phyloP scores from a whole-genome alignment of 2,329 filamentous ascomycete species.

The Monosporascus sp. region DNA sequence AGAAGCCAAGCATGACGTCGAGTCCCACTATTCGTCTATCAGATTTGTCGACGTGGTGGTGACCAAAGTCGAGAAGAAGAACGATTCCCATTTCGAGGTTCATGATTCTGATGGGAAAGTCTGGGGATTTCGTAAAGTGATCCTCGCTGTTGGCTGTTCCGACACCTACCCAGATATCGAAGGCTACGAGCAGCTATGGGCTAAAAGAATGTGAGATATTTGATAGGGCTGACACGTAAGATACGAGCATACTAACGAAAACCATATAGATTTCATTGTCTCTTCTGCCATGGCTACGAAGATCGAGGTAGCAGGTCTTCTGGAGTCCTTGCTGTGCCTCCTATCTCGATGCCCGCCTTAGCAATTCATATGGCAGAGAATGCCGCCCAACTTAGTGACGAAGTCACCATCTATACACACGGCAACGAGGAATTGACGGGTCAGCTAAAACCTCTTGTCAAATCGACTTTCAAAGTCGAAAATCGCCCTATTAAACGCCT shows the following conservation, averaged over 20 bases:
- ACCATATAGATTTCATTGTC: conserved; percentile 11
- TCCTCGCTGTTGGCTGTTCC: conserved; percentile 13
- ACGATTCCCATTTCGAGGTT: conserved; percentile 27
- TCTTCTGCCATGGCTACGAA: conserved; percentile 18
- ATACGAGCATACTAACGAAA: neutral
- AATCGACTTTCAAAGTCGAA: conserved; percentile 11
- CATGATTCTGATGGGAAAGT: conserved; percentile 9
- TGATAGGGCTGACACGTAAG: neutral
- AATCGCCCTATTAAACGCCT: conserved; percentile 20
- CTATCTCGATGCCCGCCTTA: conserved; percentile 2
- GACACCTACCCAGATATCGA: conserved; percentile 11
- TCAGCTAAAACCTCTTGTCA: conserved; percentile 3
- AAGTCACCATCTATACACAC: conserved; percentile 18
- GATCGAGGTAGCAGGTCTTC: conserved; percentile 10
- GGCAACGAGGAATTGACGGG: conserved; percentile 10
- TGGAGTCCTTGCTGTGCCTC: conserved; percentile 10
- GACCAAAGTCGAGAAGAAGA: conserved; percentile 11
- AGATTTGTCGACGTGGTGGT: conserved; percentile 11
- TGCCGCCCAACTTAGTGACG: conserved; percentile 11
- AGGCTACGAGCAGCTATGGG: conserved; percentile 11
- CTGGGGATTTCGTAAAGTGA: conserved; percentile 12
- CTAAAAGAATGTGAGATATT: conserved; percentile 11
- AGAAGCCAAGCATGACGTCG: conserved; percentile 5
- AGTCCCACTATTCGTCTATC: conserved; percentile 9
- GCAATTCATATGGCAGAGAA: conserved; percentile 12